A percentile compares a stretch with the other conserved stretches of the same genome.
Evolutionary conservation across 75 land plant species (phyloP).

Genomic region (Pinus tabuliformis): DNA sequence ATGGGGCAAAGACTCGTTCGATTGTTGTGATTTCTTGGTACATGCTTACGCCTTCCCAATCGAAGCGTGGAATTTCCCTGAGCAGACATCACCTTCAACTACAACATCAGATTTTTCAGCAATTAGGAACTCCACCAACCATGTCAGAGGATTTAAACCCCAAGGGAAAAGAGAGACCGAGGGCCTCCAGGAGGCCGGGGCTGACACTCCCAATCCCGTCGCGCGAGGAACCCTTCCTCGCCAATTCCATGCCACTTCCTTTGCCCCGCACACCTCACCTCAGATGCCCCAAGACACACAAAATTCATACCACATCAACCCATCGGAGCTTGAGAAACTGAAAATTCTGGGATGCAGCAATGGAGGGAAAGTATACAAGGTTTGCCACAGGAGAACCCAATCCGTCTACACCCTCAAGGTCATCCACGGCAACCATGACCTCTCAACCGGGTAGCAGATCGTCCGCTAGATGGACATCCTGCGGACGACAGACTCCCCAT

Average conservation of each 20-base stretch:
- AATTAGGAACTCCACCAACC: too few species aligned
- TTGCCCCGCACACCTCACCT: slow-evolving; percentile 8
- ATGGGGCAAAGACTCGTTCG: too few species aligned
- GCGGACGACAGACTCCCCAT: slow-evolving; percentile 31
- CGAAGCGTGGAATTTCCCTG: too few species aligned
- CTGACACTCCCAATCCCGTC: too few species aligned
- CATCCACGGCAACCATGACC: slow-evolving; percentile 32
- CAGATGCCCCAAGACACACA: background rate
- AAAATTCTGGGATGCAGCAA: slow-evolving; percentile 57
- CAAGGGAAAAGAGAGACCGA: too few species aligned
- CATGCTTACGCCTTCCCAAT: too few species aligned
- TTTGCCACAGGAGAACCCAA: slow-evolving; percentile 34
- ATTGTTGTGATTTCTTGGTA: too few species aligned
- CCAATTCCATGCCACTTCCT: background rate
- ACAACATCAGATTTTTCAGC: too few species aligned
- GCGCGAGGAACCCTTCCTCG: too few species aligned
- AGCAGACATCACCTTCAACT: too few species aligned
- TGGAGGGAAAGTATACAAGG: slow-evolving; percentile 76
- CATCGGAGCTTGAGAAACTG: slow-evolving; percentile 32
- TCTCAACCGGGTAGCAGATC: slow-evolving; percentile 27
- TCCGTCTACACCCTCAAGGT: slow-evolving; percentile 60
- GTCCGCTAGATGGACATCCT: slow-evolving; percentile 56
- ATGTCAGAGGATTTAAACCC: too few species aligned
- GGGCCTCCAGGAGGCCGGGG: too few species aligned
- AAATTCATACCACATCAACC: slow-evolving; percentile 16